phyloP scores from a whole-genome alignment of 2,329 filamentous ascomycete species.

The Trichoderma cornu-damae region DNA sequence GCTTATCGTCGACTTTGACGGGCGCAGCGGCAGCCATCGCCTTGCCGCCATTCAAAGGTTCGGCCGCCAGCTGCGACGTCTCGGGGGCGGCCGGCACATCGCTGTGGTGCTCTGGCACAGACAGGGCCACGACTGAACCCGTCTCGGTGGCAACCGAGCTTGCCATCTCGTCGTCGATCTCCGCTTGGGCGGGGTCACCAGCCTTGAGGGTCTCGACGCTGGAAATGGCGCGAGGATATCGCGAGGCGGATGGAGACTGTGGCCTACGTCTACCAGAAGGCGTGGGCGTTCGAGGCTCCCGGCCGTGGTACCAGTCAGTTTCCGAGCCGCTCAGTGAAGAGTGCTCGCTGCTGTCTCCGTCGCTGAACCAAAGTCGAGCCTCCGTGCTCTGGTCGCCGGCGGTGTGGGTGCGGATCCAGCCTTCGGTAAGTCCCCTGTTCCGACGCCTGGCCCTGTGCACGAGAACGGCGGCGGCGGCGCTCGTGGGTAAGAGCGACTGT shows the following conservation, averaged over 20 bases:
- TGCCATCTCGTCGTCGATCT: constrained; percentile 25
- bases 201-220: constrained; percentile 53
- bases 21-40: constrained; percentile 33
- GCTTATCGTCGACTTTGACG: constrained; percentile 30
- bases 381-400: constrained; percentile 64
- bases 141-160: constrained; percentile 32
- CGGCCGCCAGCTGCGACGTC: not conserved
- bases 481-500: constrained; percentile 34
- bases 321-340: constrained; percentile 67
- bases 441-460: constrained; percentile 58
- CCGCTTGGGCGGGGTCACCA: constrained; percentile 23
- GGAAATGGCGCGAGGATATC: constrained; percentile 44
- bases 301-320: constrained; percentile 49
- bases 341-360: constrained; percentile 64
- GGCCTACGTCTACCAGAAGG: constrained; percentile 29
- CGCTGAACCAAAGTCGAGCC: constrained; percentile 76
- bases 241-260: constrained; percentile 28
- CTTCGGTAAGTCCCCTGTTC: constrained; percentile 64
- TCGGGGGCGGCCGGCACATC: constrained; percentile 1
- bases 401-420: constrained; percentile 84
- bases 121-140: constrained; percentile 1
- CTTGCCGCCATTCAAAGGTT: constrained; percentile 24
- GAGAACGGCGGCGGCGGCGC: constrained; percentile 57
- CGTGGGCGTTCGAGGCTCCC: constrained; percentile 45
- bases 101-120: not conserved